Conservation (phyloP, 1,284 basidiomycete genomes). For the Peniophora sp. region DNA sequence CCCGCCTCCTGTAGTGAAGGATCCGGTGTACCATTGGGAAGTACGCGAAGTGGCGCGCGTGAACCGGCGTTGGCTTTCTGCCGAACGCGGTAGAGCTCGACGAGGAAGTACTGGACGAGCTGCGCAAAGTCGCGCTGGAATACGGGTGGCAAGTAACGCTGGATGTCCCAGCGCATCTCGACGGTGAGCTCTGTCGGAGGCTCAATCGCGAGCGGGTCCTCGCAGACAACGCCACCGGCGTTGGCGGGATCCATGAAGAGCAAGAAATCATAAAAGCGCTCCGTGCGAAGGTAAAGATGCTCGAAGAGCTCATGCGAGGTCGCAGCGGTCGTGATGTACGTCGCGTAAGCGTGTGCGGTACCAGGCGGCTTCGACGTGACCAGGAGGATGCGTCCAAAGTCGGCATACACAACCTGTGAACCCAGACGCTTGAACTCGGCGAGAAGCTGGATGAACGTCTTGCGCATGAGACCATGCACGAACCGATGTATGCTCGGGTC, state of each 20-base stretch:
- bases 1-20: conserved; percentile 57
- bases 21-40: conserved; percentile 66
- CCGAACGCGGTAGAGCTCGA: conserved; percentile 78
- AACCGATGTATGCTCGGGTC: conserved; percentile 94
- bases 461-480: conserved; percentile 93
- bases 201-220: conserved; percentile 63
- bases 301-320: conserved; percentile 95
- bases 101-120: conserved; percentile 78
- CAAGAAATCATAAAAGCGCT: conserved; percentile 91
- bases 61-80: conserved; percentile 51
- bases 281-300: conserved; percentile 83
- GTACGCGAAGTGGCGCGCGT: conserved; percentile 67
- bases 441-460: conserved; percentile 94
- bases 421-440: conserved; percentile 97
- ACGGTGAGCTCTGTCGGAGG: conserved; percentile 62
- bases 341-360: conserved; percentile 92
- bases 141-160: conserved; percentile 81
- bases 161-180: conserved; percentile 95
- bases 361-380: conserved; percentile 95
- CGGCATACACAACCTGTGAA: conserved; percentile 91
- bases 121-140: conserved; percentile 77
- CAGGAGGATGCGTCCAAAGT: conserved; percentile 86
- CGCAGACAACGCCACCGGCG: conserved; percentile 84
- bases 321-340: conserved; percentile 89
- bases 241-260: conserved; percentile 97